These are phyloP conservation scores for Metschnikowia lunata DNA, from an alignment of 805 yeast genomes.

Conservation along the genomic window DNA sequence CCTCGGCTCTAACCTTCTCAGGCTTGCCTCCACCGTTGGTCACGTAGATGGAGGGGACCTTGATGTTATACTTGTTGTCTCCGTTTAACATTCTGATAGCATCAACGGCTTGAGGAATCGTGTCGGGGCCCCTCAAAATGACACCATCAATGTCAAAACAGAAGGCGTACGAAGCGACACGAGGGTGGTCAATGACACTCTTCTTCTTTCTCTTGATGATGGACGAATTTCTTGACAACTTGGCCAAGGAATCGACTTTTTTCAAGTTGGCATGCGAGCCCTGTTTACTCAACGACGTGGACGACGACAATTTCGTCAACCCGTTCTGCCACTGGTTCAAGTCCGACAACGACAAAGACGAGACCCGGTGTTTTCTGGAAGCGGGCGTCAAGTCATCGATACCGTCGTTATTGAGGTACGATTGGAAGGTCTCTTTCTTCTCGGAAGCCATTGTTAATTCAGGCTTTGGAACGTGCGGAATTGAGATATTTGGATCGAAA, in stretches of 20 bases:
- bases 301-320: conserved; percentile 36
- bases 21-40: conserved; percentile 93
- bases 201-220: conserved; percentile 46
- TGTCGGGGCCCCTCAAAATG: conserved; percentile 76
- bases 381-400: conserved; percentile 64
- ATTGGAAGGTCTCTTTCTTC: conserved; percentile 28
- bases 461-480: too few species aligned
- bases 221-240: conserved; percentile 44
- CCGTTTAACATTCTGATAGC: conserved; percentile 75
- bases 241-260: conserved; percentile 42
- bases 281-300: conserved; percentile 33
- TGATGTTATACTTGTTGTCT: conserved; percentile 67
- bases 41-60: conserved; percentile 72
- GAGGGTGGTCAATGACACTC: conserved; percentile 56
- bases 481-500: too few species aligned
- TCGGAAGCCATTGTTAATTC: conserved; percentile 5
- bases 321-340: conserved; percentile 57
- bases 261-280: conserved; percentile 34
- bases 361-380: conserved; percentile 57
- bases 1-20: conserved; percentile 68
- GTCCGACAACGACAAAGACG: conserved; percentile 65
- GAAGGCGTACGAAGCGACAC: conserved; percentile 81
- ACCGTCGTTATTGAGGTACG: conserved; percentile 69
- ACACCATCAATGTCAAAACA: conserved; percentile 95
- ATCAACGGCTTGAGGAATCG: conserved; percentile 73